Evolutionary conservation across 2,329 filamentous ascomycete genomes (phyloP).

Genomic region (Tolypocladium cylindrosporum): DNA sequence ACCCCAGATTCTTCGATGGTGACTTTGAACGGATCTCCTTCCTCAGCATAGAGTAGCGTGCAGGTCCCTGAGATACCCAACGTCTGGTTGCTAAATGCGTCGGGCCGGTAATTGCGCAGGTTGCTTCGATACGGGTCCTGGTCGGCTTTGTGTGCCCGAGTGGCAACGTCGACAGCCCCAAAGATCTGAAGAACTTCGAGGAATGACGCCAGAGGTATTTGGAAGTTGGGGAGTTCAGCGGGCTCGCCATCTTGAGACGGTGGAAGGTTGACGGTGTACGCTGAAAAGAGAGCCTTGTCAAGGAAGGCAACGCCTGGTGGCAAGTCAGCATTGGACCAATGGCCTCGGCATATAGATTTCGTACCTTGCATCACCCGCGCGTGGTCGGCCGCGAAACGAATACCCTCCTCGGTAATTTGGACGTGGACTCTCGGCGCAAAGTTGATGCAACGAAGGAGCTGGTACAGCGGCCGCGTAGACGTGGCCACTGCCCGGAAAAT

Average conservation of each 20-base stretch:
- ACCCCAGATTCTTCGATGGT: slow-evolving; percentile 79
- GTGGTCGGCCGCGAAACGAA: slow-evolving; percentile 83
- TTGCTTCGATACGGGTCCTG: slow-evolving; percentile 52
- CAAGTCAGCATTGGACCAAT: not conserved
- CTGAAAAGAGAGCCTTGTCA: slow-evolving; percentile 80
- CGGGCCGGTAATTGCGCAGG: slow-evolving; percentile 50
- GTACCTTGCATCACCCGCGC: slow-evolving; percentile 83
- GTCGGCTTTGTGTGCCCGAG: slow-evolving; percentile 46
- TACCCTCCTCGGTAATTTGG: slow-evolving; percentile 73
- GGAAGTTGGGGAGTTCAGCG: slow-evolving; percentile 57
- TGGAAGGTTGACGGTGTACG: slow-evolving; percentile 58
- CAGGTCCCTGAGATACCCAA: slow-evolving; percentile 81
- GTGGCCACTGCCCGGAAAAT: slow-evolving; percentile 69
- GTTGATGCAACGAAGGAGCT: slow-evolving; percentile 47
- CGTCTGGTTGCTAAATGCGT: slow-evolving; percentile 75
- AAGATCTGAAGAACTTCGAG: slow-evolving; percentile 95
- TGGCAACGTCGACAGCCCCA: slow-evolving; percentile 63
- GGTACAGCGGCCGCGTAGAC: slow-evolving; percentile 66
- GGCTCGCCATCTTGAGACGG: slow-evolving; percentile 25
- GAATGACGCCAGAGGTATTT: slow-evolving; percentile 77
- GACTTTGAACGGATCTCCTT: slow-evolving; percentile 72
- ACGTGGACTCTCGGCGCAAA: slow-evolving; percentile 49
- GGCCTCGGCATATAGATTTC: slow-evolving; percentile 2
- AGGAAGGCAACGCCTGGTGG: slow-evolving; percentile 55
- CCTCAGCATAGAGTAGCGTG: slow-evolving; percentile 64